Evolutionary conservation across 1,284 basidiomycete genomes (phyloP).

Genomic region (Coniferiporia sulphurascens): DNA sequence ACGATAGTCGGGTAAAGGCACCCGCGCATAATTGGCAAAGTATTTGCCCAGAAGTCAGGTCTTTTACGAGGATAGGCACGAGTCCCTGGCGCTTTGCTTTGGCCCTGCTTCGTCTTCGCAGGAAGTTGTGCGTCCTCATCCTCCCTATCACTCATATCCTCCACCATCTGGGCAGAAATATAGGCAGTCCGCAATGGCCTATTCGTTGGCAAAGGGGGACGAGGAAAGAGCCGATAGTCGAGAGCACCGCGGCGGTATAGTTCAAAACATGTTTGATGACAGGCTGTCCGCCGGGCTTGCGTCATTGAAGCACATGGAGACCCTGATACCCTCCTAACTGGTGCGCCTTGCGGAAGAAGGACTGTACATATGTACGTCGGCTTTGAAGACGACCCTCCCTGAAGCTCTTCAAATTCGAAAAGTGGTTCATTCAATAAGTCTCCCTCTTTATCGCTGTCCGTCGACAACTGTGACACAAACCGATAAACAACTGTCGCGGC

Average conservation of each 20-base stretch:
- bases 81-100: conserved; percentile 36
- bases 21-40: conserved; percentile 25
- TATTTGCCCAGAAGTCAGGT: conserved; percentile 60
- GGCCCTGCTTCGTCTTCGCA: conserved; percentile 18
- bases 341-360: conserved; percentile 39
- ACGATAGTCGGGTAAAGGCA: conserved; percentile 51
- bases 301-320: conserved; percentile 39
- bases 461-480: conserved; percentile 31
- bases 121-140: conserved; percentile 19
- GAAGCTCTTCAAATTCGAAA: conserved; percentile 38
- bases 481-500: conserved; percentile 51
- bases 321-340: conserved; percentile 40
- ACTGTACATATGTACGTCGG: conserved; percentile 43
- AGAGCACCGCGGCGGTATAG: conserved; percentile 48
- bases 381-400: conserved; percentile 19
- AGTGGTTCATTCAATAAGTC: conserved; percentile 29
- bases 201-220: conserved; percentile 24
- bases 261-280: conserved; percentile 47
- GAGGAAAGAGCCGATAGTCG: conserved; percentile 46
- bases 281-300: conserved; percentile 54
- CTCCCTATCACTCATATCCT: conserved; percentile 18
- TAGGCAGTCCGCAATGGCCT: conserved; percentile 17
- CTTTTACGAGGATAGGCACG: conserved; percentile 49
- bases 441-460: conserved; percentile 17
- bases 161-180: conserved; percentile 18